phyloP scores from a whole-genome alignment of 495 filamentous ascomycete genomes.

The Entonaema liquescens region DNA sequence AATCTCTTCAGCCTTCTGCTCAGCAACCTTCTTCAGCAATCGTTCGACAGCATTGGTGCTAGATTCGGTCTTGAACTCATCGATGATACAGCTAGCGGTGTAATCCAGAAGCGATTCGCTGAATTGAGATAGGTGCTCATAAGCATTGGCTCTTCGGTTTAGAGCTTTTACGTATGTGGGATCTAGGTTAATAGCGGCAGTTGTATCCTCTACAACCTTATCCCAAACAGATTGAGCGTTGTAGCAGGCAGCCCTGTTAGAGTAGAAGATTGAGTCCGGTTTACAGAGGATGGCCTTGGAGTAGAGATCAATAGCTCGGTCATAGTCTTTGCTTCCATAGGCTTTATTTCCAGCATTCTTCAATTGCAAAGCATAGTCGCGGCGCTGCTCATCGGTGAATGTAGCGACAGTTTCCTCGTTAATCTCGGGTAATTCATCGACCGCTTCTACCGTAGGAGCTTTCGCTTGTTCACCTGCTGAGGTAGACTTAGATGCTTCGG shows the following conservation, averaged over 20 bases:
- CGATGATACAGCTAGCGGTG: conserved; percentile 98
- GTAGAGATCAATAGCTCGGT: conserved; percentile 91
- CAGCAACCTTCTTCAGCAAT: conserved; percentile 95
- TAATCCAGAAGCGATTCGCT: conserved; percentile 96
- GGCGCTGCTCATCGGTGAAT: conserved; percentile 77
- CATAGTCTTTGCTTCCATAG: conserved; percentile 90
- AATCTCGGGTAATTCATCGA: conserved; percentile 86
- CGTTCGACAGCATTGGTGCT: conserved; percentile 91
- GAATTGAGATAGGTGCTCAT: conserved; percentile 89
- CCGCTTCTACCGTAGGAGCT: conserved; percentile 66
- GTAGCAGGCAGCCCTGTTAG: conserved; percentile 96
- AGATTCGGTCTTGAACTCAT: conserved; percentile 88
- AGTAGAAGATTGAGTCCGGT: conserved; percentile 97
- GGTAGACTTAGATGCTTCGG: conserved; percentile 53
- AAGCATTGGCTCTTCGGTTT: conserved; percentile 93
- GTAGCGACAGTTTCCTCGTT: conserved; percentile 76
- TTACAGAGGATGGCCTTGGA: conserved; percentile 96
- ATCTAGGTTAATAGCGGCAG: conserved; percentile 89
- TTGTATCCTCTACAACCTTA: conserved; percentile 97
- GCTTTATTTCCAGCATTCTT: conserved; percentile 97
- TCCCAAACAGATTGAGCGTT: conserved; percentile 92
- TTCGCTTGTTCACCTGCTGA: conserved; percentile 52
- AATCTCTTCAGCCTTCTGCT: conserved; percentile 88
- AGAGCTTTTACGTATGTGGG: conserved; percentile 97
- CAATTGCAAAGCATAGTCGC: conserved; percentile 85